Evolutionary conservation across 768 basidiomycete species (phyloP).

Genomic region (Epithele typhae): DNA sequence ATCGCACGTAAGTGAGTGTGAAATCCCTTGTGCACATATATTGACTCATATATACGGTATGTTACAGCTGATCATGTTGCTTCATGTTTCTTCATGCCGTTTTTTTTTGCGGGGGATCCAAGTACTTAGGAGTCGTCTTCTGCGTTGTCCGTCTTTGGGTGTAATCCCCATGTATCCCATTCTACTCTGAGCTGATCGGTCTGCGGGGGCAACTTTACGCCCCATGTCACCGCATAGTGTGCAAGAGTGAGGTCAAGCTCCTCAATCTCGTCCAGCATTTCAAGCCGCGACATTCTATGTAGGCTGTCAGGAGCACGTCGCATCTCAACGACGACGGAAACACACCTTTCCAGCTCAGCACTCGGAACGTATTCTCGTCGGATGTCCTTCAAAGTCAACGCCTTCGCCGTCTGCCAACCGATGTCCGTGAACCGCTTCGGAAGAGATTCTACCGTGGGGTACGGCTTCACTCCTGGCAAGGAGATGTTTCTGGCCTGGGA

Average conservation of each 20-base stretch:
- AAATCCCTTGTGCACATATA: no score
- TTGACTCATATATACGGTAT: no score
- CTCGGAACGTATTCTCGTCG: constrained; percentile 43
- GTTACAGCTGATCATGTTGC: no score
- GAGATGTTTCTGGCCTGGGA: constrained; percentile 63
- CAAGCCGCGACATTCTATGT: constrained; percentile 49
- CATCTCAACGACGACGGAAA: not conserved
- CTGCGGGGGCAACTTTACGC: constrained; percentile 20
- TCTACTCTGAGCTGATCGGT: not conserved
- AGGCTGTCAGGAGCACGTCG: no score
- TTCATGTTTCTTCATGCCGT: no score
- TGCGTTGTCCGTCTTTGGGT: no score
- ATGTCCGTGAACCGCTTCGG: constrained; percentile 52
- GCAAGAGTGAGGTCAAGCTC: no score
- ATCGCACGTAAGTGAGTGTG: no score
- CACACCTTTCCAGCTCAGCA: constrained; percentile 56
- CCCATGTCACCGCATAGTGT: constrained; percentile 92
- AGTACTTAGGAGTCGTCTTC: no score
- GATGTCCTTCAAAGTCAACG: constrained; percentile 68
- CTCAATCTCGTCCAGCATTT: constrained; percentile 93
- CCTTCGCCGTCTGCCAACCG: constrained; percentile 52
- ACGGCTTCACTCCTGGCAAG: constrained; percentile 70
- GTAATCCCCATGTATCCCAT: constrained; percentile 21
- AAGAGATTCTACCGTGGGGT: constrained; percentile 52
- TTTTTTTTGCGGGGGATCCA: no score